Evolutionary conservation across 768 basidiomycete species (phyloP).

Genomic region (Lactarius psammicola): DNA sequence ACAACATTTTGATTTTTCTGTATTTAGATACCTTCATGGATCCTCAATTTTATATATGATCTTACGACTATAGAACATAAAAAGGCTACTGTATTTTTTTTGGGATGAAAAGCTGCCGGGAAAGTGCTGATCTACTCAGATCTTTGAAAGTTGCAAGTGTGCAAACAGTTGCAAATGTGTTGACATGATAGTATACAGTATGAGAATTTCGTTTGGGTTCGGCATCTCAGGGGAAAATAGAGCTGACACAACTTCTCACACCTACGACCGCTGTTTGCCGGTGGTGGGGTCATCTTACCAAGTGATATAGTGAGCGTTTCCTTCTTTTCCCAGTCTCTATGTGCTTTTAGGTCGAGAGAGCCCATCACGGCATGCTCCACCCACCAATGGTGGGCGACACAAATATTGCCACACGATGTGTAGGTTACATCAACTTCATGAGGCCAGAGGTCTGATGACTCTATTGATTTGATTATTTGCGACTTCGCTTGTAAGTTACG

Average conservation of each 20-base stretch:
- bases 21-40: no score
- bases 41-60: no score
- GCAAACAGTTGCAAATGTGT: no score
- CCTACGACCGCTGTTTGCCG: neutral
- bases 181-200: no score
- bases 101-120: no score
- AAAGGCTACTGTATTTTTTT: no score
- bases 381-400: neutral
- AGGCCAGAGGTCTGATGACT: neutral
- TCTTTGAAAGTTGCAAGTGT: no score
- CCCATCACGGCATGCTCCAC: neutral
- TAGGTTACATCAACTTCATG: neutral
- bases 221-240: neutral
- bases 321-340: neutral
- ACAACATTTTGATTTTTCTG: no score
- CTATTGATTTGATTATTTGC: neutral
- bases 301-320: neutral
- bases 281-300: neutral
- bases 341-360: neutral
- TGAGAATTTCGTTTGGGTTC: neutral
- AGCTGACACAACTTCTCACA: neutral
- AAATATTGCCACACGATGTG: neutral
- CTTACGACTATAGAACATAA: no score
- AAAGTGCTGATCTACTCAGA: no score
- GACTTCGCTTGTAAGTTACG: neutral